Base-by-base conservation (phyloP, 257 asterid species). In the Solanum gracilifrons region DNA sequence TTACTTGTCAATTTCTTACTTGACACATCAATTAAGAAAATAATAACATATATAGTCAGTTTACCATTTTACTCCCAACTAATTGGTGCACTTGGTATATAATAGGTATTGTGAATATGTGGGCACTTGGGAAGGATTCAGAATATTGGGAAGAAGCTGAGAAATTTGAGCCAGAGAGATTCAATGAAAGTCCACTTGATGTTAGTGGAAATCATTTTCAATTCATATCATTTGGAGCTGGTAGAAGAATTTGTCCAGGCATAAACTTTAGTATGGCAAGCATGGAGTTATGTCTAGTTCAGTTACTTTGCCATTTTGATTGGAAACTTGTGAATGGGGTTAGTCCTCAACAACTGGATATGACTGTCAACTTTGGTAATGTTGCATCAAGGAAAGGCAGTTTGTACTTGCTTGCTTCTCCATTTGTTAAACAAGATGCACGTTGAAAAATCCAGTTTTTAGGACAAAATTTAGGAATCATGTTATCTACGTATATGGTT, bases 201-300 rank as follows among this genome's bases (percentile, higher is more conserved):
- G 86, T 64, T 51, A n/a, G 36, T 15, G 92, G 92, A 27, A 86
- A 79, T 68, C 41, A 90, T 27, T 92, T 89, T 27, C 87, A 92
- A 25, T 88, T 15, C 60, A 83, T 90, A n/a, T 92, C 92, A 13
- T 90, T 91, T 31, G 92, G 93, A 27, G 89, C 90, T 10, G 90
- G 93, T 3, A 82, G 80, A 46, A 90, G 91, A 29, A 86, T 88
- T 18, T 90, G 92, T 74, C 93, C 93, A 0, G 91, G 91, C 5
- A 85, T 91, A 25, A 27, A 9, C 31, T 87, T 86, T n/a, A 91
- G 88, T 5, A 20, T 89, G 64, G 84, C 91, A 1, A 90, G 86
- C 27, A 37, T 90, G 1, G 91, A 90, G 87, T 51, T 91, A 5
- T 69, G 88, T 9, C 82, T 91, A 74, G 92, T 90, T 6, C 87